Conservation (phyloP, 768 basidiomycete species). For the Agaricus blazei region DNA sequence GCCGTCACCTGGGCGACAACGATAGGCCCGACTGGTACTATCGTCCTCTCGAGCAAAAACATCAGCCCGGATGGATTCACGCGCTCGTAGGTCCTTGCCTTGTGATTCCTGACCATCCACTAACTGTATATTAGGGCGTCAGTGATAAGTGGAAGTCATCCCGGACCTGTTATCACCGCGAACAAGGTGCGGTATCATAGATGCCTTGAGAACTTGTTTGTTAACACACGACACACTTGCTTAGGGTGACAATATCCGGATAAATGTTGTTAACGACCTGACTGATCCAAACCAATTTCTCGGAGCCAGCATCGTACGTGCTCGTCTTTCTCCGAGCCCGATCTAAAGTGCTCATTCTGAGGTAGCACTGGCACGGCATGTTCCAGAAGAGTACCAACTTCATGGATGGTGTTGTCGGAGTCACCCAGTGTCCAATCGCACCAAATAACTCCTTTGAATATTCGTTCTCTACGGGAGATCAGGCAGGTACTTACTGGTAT, state of each 20-base stretch:
- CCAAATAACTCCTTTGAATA: constrained; percentile 33
- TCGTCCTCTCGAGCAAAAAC: constrained; percentile 5
- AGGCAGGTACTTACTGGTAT: constrained; percentile 44
- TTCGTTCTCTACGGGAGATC: constrained; percentile 27
- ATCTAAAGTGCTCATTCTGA: neutral
- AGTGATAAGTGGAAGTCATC: neutral
- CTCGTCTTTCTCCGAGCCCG: neutral
- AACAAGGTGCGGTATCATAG: constrained; percentile 12
- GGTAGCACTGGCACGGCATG: constrained; percentile 30
- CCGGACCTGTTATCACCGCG: constrained; percentile 22
- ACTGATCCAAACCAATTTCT: constrained; percentile 31
- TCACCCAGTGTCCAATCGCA: constrained; percentile 42
- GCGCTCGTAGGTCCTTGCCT: constrained; percentile 12
- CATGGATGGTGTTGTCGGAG: constrained; percentile 24
- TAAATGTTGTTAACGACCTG: constrained; percentile 37
- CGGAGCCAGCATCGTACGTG: constrained; percentile 35
- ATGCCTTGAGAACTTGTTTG: neutral
- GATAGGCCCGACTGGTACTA: neutral
- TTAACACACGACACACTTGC: neutral
- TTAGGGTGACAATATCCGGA: constrained; percentile 32
- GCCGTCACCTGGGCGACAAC: neutral
- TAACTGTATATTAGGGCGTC: neutral
- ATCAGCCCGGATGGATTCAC: constrained; percentile 16
- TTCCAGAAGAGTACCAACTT: constrained; percentile 26
- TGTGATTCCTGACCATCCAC: neutral